Base-by-base conservation (phyloP, 2,329 filamentous ascomycete species). In the Neopestalotiopsis sp. region DNA sequence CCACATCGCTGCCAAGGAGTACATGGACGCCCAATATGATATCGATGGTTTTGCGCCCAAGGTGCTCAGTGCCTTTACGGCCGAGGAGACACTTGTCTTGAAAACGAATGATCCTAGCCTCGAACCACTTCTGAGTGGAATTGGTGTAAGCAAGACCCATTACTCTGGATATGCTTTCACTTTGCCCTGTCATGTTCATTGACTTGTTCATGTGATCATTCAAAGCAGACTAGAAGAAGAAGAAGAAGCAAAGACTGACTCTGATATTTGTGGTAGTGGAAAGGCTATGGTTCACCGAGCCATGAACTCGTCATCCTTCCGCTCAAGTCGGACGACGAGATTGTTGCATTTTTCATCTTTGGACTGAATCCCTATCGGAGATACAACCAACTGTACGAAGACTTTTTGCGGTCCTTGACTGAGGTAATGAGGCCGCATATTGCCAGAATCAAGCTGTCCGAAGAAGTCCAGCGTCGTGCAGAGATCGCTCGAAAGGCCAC, bases 321-420 rank as follows among this genome's bases (percentile, higher is more conserved):
- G 0, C 65, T 76, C 32, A 69, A 67, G 24, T 70, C 69, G 4
- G 69, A 75, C 17, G 58, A 56, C n/a, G 71, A 66, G 4, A 68
- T 73, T 24, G 66, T 67, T 3, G 74, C 74, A 2, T 73, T 76
- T 58, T 70, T 76, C 42, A 70, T 76, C 2, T 62, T 74, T n/a
- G 74, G 74, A 20, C 38, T 76, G 3, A 76, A 76, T 40, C 74
- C 75, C 3, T 72, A 74, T 38, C 68, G 72, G 28, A 66, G 71
- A 32, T 76, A 71, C 57, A 70, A 70, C 58, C 40, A 56, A 28
- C 63, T 72, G 5, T 76, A 73, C 64, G 68, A 68, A 30, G 72
- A 74, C 12, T 76, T 76, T 63, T 61, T 76, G 1, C 69, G 72
- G 28, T 63, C 71, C 32, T 67, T 75, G 17, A 70, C 69, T n/a